Conservation (phyloP, 176 grass and related monocot genomes). For the Triticum dicoccoides region DNA sequence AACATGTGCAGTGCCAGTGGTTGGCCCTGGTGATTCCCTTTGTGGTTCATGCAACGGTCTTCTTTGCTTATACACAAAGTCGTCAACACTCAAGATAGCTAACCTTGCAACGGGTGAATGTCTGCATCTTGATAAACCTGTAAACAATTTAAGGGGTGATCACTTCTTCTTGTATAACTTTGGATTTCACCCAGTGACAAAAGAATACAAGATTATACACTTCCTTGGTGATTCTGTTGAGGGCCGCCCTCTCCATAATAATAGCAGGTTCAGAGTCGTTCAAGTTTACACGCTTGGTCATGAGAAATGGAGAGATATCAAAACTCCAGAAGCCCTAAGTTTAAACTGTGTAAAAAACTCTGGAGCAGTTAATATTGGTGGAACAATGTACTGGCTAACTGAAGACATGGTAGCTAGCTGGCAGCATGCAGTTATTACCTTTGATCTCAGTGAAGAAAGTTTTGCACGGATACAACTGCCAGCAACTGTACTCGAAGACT, state of each 20-base stretch:
- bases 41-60: constrained; percentile 19
- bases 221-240: no score
- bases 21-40: constrained; percentile 13
- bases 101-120: constrained; percentile 8
- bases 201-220: constrained; percentile 6
- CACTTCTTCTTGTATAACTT: constrained; percentile 24
- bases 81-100: constrained; percentile 5
- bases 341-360: no score
- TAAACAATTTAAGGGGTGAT: background rate
- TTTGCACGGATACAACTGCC: constrained; percentile 15
- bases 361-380: background rate
- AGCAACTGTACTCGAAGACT: background rate
- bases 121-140: constrained; percentile 13
- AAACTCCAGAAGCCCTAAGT: no score
- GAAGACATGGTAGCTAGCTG: background rate
- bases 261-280: no score
- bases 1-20: background rate
- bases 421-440: background rate
- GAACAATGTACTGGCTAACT: constrained; percentile 28
- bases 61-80: constrained; percentile 11
- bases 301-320: no score
- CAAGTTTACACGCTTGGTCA: no score
- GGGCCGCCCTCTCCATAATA: no score
- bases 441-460: constrained; percentile 26
- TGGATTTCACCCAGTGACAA: constrained; percentile 18